Evolutionary conservation across 2,329 filamentous ascomycete genomes (phyloP), one percentile per base, ranked within the genome.

Genomic region (Celoporthe dispersa): DNA sequence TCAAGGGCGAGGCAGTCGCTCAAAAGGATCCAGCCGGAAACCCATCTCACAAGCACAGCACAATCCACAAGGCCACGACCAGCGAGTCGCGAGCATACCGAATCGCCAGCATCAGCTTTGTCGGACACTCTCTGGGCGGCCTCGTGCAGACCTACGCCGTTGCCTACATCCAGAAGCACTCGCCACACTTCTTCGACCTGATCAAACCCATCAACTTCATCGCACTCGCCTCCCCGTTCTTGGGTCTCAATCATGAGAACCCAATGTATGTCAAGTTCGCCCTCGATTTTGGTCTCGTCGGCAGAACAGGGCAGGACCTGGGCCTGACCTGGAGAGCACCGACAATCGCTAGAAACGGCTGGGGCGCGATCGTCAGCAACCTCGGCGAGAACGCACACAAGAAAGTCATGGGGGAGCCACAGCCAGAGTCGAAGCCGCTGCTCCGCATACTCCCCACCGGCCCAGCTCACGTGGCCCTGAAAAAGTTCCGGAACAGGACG

Each of bases 231-330:
- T 91, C 94, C 0, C 95, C 95, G 0, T 94, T 98, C 74, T 83
- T 98, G 1, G 95, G 95, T 0, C 83, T 98, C 51, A 98, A 95
- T 80, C 98, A 99, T 78, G 96, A 99, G 78, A 99, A 99, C 75
- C 96, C 96, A 0, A 86, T 98, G 69, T 99, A 99, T 78, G 93
- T 99, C 80, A 97, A 94, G 76, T 98, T 99, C 79, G 96, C 96
- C 0, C 84, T 99, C 3, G 96, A 99, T 78, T 97, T 98, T 81
- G 96, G 96, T 0, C 86, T 99, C 1, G 95, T 99, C 19, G 96
- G 96, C n/a, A 88, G 95, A 67, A 98, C 96, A 2, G 96, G 96
- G 9, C 94, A 98, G 79, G 96, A 99, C 81, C 85, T 99, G 11
- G 96, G 96, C 31, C 83, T 99, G 72, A 97, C 94, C 0, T 99